Evolutionary conservation across 257 asterid genomes (phyloP).

Genomic region (Solanum sejunctum): DNA sequence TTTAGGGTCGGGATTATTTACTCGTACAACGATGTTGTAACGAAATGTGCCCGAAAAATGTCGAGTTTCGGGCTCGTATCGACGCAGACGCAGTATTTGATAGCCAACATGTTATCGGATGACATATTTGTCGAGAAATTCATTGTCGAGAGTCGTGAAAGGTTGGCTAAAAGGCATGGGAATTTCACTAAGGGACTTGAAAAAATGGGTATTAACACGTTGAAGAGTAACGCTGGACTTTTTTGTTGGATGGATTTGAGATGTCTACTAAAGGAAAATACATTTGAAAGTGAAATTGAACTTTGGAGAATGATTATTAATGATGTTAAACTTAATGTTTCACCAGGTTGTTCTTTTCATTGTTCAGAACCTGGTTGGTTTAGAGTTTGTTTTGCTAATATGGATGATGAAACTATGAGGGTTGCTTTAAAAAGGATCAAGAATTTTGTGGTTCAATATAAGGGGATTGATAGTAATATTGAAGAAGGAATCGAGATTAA

Average conservation of each 20-base stretch:
- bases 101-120: neutral
- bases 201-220: neutral
- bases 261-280: neutral
- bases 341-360: neutral
- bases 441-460: neutral
- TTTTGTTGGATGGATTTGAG: neutral
- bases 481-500: neutral
- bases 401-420: slow-evolving; percentile 1
- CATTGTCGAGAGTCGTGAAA: neutral
- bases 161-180: neutral
- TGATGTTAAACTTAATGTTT: neutral
- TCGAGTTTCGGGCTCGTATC: slow-evolving; percentile 6
- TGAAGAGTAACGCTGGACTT: neutral
- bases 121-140: neutral
- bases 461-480: neutral
- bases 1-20: slow-evolving; percentile 4
- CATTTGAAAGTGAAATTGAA: neutral
- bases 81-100: neutral
- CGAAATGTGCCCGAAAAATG: slow-evolving; percentile 5
- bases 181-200: neutral
- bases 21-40: slow-evolving; percentile 1
- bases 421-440: neutral
- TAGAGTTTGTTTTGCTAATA: slow-evolving; percentile 1
- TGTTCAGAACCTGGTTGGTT: slow-evolving; percentile 3
- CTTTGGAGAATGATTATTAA: neutral